phyloP scores from a whole-genome alignment of 306 rosid species.

The Fagus sylvatica region DNA sequence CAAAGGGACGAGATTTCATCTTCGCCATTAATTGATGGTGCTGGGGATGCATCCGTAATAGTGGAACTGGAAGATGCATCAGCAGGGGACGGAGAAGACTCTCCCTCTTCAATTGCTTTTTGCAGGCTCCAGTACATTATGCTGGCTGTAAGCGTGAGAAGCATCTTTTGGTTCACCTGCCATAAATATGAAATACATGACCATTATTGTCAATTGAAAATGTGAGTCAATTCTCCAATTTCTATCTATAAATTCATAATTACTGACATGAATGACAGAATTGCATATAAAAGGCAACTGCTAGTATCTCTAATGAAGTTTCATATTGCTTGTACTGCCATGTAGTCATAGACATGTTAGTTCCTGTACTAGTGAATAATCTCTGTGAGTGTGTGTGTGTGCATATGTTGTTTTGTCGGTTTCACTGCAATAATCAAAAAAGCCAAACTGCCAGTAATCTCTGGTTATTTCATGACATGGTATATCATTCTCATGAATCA shows the following conservation, averaged over 20 bases:
- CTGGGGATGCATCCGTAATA: conserved; percentile 64
- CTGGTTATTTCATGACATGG: not conserved
- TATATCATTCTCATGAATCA: not conserved
- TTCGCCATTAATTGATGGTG: conserved; percentile 69
- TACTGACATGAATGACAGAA: not conserved
- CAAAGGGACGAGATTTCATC: conserved; percentile 70
- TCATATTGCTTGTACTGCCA: not conserved
- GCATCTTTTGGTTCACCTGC: conserved; percentile 99
- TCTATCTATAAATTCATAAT: not conserved
- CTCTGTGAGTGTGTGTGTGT: not conserved
- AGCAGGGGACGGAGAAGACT: conserved; percentile 53
- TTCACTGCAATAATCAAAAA: not conserved
- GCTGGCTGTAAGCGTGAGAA: conserved; percentile 81
- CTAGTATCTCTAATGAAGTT: not conserved
- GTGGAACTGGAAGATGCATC: conserved; percentile 33
- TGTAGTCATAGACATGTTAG: not conserved
- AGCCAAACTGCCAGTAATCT: not conserved
- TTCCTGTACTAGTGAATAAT: not conserved
- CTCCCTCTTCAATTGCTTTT: conserved; percentile 57
- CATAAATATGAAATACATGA: conserved; percentile 22
- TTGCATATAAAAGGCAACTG: not conserved
- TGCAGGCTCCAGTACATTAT: conserved; percentile 95
- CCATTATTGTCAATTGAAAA: not conserved
- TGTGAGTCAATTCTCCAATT: not conserved
- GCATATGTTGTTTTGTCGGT: not conserved